Base-by-base conservation (phyloP, 805 yeast species). In the Sugiyamaella americana region DNA sequence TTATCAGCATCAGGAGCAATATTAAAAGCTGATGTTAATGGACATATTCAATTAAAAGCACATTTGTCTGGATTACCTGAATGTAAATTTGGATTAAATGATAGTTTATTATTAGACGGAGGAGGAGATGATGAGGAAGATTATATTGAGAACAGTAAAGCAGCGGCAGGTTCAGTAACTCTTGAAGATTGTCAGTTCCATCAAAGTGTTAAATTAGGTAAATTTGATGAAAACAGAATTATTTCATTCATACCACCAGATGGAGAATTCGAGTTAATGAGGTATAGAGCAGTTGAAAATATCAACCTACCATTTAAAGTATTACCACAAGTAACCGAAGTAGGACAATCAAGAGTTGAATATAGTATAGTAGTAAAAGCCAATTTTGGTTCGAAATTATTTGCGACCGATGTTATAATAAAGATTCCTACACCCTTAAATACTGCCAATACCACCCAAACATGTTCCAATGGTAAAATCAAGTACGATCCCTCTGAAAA, bases 171-270 rank as follows among this genome's bases (percentile, higher is more conserved):
- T 2, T 66, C 73, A 30, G 84, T 80, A 3, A 58, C 72, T 0
- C 66, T 88, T 8, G 86, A 83, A 55, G 94, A 87, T 61, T 80
- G 85, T 56, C 86, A 83, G 53, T 84, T 87, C 65, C 96, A 87
- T 64, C 91, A 86, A 57, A 85, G 95, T 63, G 96, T 87, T 21
- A 79, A 82, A 51, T 69, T 87, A 47, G 76, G 77, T 48, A 75
- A 77, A 54, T 86, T 82, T 62, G 87, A 84, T 51, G 60, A 71
- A 18, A 80, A 82, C 21, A 69, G 84, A 36, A 67, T 76, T 20
- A 82, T 88, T 48, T 77, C 74, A 40, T 87, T 88, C 53, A 70
- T 80, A 10, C 96, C 96, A 2, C 96, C 96, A 1, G 95, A 87
- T 65, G 95, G 95, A 0, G 78, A 79, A 43, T 85, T 87, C 60